These are phyloP conservation scores for Hericium alpestre DNA, from an alignment of 768 basidiomycete species.

Conservation along the genomic window DNA sequence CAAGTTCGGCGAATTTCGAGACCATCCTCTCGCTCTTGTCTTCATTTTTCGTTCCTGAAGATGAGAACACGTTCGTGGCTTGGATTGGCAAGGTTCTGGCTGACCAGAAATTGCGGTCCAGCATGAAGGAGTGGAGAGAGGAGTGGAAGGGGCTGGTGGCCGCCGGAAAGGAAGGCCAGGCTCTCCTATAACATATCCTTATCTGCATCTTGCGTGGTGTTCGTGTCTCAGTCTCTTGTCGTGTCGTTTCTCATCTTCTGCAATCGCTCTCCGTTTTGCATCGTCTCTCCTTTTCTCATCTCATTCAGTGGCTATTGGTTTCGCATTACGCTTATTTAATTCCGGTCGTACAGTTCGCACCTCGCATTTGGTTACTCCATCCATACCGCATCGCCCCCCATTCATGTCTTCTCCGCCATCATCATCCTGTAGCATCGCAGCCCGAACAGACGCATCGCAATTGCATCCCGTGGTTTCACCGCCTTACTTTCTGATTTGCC, in stretches of 20 bases:
- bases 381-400: background rate
- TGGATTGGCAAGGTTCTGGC: slow-evolving; percentile 64
- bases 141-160: slow-evolving; percentile 72
- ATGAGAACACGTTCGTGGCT: slow-evolving; percentile 68
- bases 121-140: slow-evolving; percentile 65
- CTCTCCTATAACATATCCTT: slow-evolving; percentile 37
- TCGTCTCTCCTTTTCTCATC: background rate
- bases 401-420: background rate
- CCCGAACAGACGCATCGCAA: background rate
- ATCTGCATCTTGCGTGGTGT: background rate
- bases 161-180: slow-evolving; percentile 49
- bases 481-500: background rate
- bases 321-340: background rate
- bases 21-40: slow-evolving; percentile 84
- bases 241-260: background rate
- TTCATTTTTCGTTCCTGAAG: slow-evolving; percentile 89
- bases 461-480: background rate
- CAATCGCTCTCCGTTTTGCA: background rate
- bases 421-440: background rate
- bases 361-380: background rate
- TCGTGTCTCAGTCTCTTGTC: background rate
- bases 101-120: slow-evolving; percentile 55
- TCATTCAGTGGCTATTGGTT: background rate
- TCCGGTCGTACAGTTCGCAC: background rate
- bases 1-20: slow-evolving; percentile 73